Evolutionary conservation across 2,329 filamentous ascomycete species (phyloP), one percentile per base, ranked within the genome.

Genomic region (Colletotrichum incanum): DNA sequence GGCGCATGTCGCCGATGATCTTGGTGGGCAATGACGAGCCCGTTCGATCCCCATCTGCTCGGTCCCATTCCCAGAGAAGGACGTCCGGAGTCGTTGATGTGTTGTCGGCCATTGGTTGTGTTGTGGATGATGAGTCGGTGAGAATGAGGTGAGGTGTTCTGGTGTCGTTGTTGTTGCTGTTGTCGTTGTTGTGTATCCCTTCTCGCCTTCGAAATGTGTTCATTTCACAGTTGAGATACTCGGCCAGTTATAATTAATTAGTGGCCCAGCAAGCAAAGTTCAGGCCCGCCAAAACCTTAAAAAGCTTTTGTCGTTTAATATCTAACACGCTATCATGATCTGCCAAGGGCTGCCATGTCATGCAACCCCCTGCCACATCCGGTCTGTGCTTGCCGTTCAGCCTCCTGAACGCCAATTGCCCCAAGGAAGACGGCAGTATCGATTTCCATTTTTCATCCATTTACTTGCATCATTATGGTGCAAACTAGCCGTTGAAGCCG

Each of bases 1-100:
- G 58, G 23, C 20, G 58, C 58, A 61, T 49, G 18, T 61, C 58
- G 1, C 26, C n/a, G 7, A 49, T 2, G 12, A 14, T 23, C 23
- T 47, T 20, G 14, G 41, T 23, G 14, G n/a, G 41, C 20, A 20
- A 34, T 8, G 50, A 5, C 8, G 28, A 34, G 28, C 18, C 16
- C 16, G 16, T 26, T 20, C 12, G 2, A 20, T 20, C 23, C 16
- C 7, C 6, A 16, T 34, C 41, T n/a, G 28, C 28, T 14, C 23
- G 58, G 43, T 31, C 58, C 58, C 58, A 61, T 39, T 61, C 58
- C 43, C 41, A 37, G 18, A 34, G 4, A 23, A 61, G 20, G 11
- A 31, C 28, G 12, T 14, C 43, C 39, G 56, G 56, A 5, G 20
- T 12, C 6, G 3, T 6, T n/a, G 20, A 11, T 5, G 26, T 1